phyloP scores from a whole-genome alignment of 805 yeast genomes.

The Wickerhamiella domercqiae region DNA sequence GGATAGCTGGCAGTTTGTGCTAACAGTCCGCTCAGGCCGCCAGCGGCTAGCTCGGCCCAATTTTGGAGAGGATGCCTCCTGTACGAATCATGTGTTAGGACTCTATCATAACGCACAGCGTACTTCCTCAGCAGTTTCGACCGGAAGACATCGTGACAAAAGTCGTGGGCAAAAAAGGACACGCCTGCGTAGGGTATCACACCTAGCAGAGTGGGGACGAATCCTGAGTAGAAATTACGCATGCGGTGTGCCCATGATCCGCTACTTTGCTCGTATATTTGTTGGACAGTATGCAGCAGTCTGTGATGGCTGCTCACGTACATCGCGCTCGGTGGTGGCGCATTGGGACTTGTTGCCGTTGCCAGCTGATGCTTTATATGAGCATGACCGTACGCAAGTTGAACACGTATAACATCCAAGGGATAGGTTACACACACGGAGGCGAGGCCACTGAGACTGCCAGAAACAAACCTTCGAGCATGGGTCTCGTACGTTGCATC shows the following conservation, averaged over 20 bases:
- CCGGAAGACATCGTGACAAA: slow-evolving; percentile 73
- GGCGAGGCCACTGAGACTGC: slow-evolving; percentile 77
- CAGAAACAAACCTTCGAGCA: slow-evolving; percentile 65
- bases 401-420: slow-evolving; percentile 72
- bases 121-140: slow-evolving; percentile 38
- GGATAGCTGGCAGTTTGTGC: slow-evolving; percentile 97
- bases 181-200: slow-evolving; percentile 98
- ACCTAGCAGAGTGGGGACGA: slow-evolving; percentile 83
- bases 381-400: slow-evolving; percentile 56
- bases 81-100: slow-evolving; percentile 16
- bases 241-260: slow-evolving; percentile 1
- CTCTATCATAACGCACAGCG: slow-evolving; percentile 18
- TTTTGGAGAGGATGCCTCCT: slow-evolving; percentile 54
- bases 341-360: background rate
- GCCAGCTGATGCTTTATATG: background rate
- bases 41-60: slow-evolving; percentile 89
- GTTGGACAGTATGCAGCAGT: slow-evolving; percentile 18
- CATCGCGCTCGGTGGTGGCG: slow-evolving; percentile 25
- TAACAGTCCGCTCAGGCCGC: slow-evolving; percentile 89
- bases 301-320: slow-evolving; percentile 15
- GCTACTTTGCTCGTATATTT: slow-evolving; percentile 17
- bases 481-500: slow-evolving; percentile 62
- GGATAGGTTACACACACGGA: slow-evolving; percentile 88
- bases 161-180: slow-evolving; percentile 86
- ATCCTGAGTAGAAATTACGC: slow-evolving; percentile 78